Conservation (phyloP, 352 stramenopile genomes). For the Phytophthora colocasiae region DNA sequence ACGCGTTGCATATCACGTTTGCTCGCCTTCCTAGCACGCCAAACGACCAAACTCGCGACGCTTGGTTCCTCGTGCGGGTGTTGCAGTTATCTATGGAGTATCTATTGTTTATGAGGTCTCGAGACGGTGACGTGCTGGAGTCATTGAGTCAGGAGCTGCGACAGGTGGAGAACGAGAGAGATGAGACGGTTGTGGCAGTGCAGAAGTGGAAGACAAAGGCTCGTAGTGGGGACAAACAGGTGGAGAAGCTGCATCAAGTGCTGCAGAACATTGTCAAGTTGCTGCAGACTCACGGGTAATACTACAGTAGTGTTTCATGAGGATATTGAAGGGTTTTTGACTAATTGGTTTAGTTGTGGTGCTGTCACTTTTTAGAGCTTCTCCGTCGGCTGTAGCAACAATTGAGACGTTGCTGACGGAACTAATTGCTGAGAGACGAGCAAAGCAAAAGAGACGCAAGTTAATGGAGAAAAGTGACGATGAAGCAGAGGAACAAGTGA, state of each 20-base stretch:
- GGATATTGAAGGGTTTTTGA: neutral
- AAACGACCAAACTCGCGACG: constrained; percentile 47
- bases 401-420: constrained; percentile 67
- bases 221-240: constrained; percentile 58
- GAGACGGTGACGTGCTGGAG: constrained; percentile 61
- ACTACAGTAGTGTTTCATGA: constrained; percentile 5
- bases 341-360: constrained; percentile 7
- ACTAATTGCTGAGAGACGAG: constrained; percentile 42
- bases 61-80: constrained; percentile 75
- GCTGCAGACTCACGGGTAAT: constrained; percentile 71
- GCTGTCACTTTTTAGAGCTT: constrained; percentile 41
- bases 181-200: constrained; percentile 42
- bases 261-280: constrained; percentile 79
- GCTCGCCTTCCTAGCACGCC: constrained; percentile 47
- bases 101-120: constrained; percentile 69
- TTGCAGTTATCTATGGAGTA: constrained; percentile 83
- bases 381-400: constrained; percentile 56
- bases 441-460: constrained; percentile 19
- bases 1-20: constrained; percentile 79
- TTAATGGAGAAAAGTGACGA: constrained; percentile 6
- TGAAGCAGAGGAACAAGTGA: neutral
- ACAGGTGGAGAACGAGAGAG: constrained; percentile 48
- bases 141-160: constrained; percentile 57
- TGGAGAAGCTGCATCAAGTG: constrained; percentile 81
- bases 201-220: constrained; percentile 66